These are phyloP conservation scores for Ceratocystis colombiana DNA, from an alignment of 2,329 filamentous ascomycete genomes.

Conservation along the genomic window DNA sequence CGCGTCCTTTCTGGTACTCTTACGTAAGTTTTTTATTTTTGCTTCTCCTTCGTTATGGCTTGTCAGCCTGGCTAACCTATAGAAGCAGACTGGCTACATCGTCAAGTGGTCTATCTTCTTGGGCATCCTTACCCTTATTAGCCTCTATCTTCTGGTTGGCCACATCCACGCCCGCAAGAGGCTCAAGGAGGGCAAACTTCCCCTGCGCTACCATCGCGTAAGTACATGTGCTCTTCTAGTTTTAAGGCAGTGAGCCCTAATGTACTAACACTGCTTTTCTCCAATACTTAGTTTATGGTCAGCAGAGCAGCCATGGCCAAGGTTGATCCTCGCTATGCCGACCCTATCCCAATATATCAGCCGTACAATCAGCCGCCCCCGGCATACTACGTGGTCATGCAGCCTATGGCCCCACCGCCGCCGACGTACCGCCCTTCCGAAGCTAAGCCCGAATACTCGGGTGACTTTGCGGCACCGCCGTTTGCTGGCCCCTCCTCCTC, in stretches of 20 bases:
- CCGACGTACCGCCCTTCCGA: conserved; percentile 48
- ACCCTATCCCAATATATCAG: conserved; percentile 36
- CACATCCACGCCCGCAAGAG: conserved; percentile 60
- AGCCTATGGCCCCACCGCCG: conserved; percentile 45
- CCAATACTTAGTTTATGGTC: conserved; percentile 41
- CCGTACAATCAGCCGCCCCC: conserved; percentile 29
- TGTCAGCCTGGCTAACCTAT: conserved; percentile 19
- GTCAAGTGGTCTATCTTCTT: conserved; percentile 64
- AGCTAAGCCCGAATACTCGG: conserved; percentile 43
- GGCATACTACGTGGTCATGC: conserved; percentile 39
- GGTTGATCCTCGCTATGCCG: conserved; percentile 43
- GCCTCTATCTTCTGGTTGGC: conserved; percentile 55
- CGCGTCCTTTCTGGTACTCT: conserved; percentile 30
- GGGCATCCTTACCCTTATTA: conserved; percentile 47
- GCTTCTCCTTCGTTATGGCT: not conserved
- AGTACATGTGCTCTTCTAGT: conserved; percentile 27
- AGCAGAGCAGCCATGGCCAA: conserved; percentile 38
- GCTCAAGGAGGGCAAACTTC: conserved; percentile 53
- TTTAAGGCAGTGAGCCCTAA: not conserved
- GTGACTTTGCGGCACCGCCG: conserved; percentile 36
- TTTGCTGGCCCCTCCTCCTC: conserved; percentile 28
- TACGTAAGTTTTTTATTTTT: conserved; percentile 23
- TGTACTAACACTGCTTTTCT: conserved; percentile 2
- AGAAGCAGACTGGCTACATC: conserved; percentile 47
- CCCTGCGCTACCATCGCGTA: conserved; percentile 62